These are phyloP conservation scores for Cryptococcus sp. DNA, from an alignment of 1,284 basidiomycete genomes.

Conservation along the genomic window DNA sequence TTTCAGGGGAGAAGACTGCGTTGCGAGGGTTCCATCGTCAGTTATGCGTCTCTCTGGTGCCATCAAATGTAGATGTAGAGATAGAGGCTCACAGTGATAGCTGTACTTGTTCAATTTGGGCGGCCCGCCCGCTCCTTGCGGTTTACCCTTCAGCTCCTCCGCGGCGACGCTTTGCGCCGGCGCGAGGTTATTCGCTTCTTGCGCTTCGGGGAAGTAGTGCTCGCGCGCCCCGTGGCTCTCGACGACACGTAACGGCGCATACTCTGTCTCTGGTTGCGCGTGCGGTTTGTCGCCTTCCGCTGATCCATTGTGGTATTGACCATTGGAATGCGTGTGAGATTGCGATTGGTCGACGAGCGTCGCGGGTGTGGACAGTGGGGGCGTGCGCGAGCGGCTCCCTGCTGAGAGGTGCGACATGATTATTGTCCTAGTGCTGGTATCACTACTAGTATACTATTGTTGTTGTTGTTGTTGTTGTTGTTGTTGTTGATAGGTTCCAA, in stretches of 20 bases:
- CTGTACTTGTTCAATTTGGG: conserved; percentile 15
- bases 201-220: conserved; percentile 9
- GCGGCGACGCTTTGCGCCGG: conserved; percentile 5
- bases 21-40: background rate
- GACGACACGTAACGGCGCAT: conserved; percentile 6
- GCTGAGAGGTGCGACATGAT: background rate
- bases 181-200: conserved; percentile 6
- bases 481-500: background rate
- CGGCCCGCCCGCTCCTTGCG: background rate
- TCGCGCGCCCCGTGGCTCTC: conserved; percentile 4
- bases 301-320: background rate
- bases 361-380: background rate
- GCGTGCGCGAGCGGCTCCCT: background rate
- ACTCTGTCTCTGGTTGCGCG: background rate
- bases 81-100: conserved; percentile 13
- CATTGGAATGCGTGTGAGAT: background rate
- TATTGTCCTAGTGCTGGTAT: too few species aligned
- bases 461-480: conserved; percentile 1
- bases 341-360: background rate
- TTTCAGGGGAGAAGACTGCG: conserved; percentile 33
- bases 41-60: background rate
- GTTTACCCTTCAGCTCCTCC: background rate
- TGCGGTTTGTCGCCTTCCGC: background rate
- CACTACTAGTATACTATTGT: background rate
- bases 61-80: background rate